phyloP scores from a whole-genome alignment of 1,139 yeast genomes.

The Kodamaea plutei region DNA sequence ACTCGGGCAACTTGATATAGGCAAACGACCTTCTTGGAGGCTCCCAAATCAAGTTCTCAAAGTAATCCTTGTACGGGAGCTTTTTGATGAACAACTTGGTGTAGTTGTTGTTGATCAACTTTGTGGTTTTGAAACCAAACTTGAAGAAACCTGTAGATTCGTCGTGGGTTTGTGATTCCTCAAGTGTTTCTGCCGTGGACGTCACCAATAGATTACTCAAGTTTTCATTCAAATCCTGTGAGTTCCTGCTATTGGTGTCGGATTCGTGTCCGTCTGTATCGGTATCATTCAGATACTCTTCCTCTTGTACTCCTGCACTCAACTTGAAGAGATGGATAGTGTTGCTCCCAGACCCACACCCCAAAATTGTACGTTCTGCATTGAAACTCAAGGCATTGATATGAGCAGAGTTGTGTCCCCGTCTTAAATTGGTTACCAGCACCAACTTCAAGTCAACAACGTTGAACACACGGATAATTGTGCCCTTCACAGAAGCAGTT shows the following conservation, averaged over 20 bases:
- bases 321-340: slow-evolving; percentile 62
- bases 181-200: slow-evolving; percentile 17
- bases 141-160: slow-evolving; percentile 15
- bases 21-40: slow-evolving; percentile 46
- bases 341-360: slow-evolving; percentile 63
- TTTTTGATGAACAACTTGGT: slow-evolving; percentile 38
- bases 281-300: slow-evolving; percentile 2
- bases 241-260: slow-evolving; percentile 11
- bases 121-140: slow-evolving; percentile 15
- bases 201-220: slow-evolving; percentile 39
- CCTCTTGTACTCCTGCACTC: slow-evolving; percentile 11
- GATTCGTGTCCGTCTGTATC: slow-evolving; percentile 8
- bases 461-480: slow-evolving; percentile 55
- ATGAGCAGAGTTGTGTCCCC: slow-evolving; percentile 64
- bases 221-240: slow-evolving; percentile 42
- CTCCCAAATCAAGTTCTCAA: slow-evolving; percentile 42
- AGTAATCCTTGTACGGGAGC: slow-evolving; percentile 40
- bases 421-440: slow-evolving; percentile 52
- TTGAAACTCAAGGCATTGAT: slow-evolving; percentile 56
- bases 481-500: slow-evolving; percentile 69
- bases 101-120: slow-evolving; percentile 31
- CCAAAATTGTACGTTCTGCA: slow-evolving; percentile 46
- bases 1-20: slow-evolving; percentile 36
- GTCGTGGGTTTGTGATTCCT: slow-evolving; percentile 7
- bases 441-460: slow-evolving; percentile 20